Evolutionary conservation across 2,329 filamentous ascomycete species (phyloP).

Genomic region (Sporothrix brunneoviolacea): DNA sequence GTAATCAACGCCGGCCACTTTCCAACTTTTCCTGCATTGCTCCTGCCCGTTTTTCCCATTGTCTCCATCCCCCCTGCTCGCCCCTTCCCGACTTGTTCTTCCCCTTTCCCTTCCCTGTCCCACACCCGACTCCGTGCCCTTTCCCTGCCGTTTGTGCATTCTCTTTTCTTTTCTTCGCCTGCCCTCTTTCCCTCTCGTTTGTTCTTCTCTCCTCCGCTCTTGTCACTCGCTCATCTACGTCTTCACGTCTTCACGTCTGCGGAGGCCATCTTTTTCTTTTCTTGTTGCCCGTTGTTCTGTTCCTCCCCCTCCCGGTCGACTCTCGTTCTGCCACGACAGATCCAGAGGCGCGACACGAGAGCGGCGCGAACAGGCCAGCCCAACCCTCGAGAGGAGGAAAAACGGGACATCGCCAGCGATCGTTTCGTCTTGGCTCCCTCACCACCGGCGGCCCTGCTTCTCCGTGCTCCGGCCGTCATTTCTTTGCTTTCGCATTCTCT

Average conservation of each 20-base stretch:
- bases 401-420: too few relatives aligned
- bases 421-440: too few relatives aligned
- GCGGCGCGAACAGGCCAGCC: neutral
- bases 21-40: slow-evolving; percentile 6
- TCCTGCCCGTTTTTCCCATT: too few relatives aligned
- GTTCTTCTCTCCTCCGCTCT: slow-evolving; percentile 1
- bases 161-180: slow-evolving; percentile 24
- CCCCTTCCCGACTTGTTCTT: neutral
- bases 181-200: slow-evolving; percentile 21
- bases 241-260: slow-evolving; percentile 12
- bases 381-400: too few relatives aligned
- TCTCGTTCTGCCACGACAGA: neutral
- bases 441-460: too few relatives aligned
- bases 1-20: too few relatives aligned
- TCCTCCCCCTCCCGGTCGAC: neutral
- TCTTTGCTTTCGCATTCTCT: neutral
- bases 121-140: neutral
- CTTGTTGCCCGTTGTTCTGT: slow-evolving; percentile 4
- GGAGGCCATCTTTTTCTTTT: neutral
- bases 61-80: neutral
- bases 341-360: neutral
- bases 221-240: slow-evolving; percentile 12
- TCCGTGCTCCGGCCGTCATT: neutral
- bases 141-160: slow-evolving; percentile 10
- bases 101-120: neutral